These are phyloP conservation scores for Rauvolfia tetraphylla DNA, from an alignment of 257 asterid genomes.

Conservation along the genomic window DNA sequence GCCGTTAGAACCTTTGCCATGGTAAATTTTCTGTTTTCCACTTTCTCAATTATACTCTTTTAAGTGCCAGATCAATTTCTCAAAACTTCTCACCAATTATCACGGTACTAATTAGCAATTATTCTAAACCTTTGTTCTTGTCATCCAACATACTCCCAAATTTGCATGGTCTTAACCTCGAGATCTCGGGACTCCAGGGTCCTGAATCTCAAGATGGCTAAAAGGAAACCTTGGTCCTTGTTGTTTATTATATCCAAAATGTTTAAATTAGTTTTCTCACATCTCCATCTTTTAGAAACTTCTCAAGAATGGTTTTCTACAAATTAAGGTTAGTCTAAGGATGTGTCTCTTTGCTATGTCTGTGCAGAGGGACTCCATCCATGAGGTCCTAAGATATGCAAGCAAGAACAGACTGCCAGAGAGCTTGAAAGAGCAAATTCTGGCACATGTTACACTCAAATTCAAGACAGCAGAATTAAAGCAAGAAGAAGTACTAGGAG, in stretches of 20 bases:
- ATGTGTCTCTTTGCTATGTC: not conserved
- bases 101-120: not conserved
- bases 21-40: slow-evolving; percentile 37
- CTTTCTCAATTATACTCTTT: not conserved
- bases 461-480: slow-evolving; percentile 88
- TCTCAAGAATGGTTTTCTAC: not conserved
- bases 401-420: slow-evolving; percentile 86
- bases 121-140: not conserved
- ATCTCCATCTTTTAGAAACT: not conserved
- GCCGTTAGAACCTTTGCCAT: slow-evolving; percentile 64
- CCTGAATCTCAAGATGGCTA: too few species aligned
- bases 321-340: not conserved
- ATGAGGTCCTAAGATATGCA: slow-evolving; percentile 64
- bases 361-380: slow-evolving; percentile 73
- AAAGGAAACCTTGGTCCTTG: too few species aligned
- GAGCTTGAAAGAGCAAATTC: slow-evolving; percentile 77
- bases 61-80: too few species aligned
- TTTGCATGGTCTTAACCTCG: not conserved
- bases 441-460: slow-evolving; percentile 76
- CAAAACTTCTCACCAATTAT: not conserved
- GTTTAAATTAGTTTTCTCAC: not conserved
- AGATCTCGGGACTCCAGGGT: not conserved
- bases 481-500: slow-evolving; percentile 81
- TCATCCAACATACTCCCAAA: not conserved
- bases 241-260: too few species aligned